A percentile compares a stretch with the other conserved stretches of the same genome.
These are phyloP conservation scores for Hygrocybe punicea DNA, from an alignment of 768 basidiomycete species.

Conservation along the genomic window DNA sequence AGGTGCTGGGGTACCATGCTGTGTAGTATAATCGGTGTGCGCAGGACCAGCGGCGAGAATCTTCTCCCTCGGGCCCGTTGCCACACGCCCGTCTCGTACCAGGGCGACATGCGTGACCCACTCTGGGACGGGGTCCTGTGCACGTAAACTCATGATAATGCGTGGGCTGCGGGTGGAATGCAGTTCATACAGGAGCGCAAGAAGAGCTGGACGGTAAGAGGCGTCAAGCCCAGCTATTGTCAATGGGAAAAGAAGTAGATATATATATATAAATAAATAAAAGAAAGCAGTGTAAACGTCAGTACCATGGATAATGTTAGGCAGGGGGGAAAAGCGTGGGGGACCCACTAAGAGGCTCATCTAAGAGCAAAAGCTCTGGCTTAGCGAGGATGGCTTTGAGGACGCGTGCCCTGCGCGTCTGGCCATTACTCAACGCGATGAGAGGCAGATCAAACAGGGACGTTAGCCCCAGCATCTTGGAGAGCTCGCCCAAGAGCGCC, in stretches of 20 bases:
- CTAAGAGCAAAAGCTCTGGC: slow-evolving; percentile 78
- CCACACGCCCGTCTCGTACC: slow-evolving; percentile 47
- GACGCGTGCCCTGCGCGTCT: slow-evolving; percentile 84
- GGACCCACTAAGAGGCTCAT: slow-evolving; percentile 79
- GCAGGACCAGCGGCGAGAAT: slow-evolving; percentile 28
- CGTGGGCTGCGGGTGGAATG: slow-evolving; percentile 51
- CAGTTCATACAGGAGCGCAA: slow-evolving; percentile 52
- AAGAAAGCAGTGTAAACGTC: no score
- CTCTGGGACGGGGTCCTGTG: slow-evolving; percentile 68
- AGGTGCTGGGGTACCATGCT: not conserved
- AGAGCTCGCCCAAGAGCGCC: slow-evolving; percentile 50
- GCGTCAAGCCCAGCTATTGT: slow-evolving; percentile 77
- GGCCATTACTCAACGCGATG: slow-evolving; percentile 86
- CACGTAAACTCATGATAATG: slow-evolving; percentile 62
- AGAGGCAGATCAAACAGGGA: slow-evolving; percentile 76
- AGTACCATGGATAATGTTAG: not conserved
- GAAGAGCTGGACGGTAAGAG: slow-evolving; percentile 52
- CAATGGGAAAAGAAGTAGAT: not conserved
- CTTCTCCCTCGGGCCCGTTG: slow-evolving; percentile 49
- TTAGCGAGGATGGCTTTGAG: slow-evolving; percentile 66
- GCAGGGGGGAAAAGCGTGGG: no score
- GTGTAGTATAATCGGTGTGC: not conserved
- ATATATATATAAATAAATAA: no score
- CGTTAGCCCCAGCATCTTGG: slow-evolving; percentile 53
- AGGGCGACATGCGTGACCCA: slow-evolving; percentile 70